Conservation (phyloP, 208 protist genomes). For the Leishmania martiniquensis region DNA sequence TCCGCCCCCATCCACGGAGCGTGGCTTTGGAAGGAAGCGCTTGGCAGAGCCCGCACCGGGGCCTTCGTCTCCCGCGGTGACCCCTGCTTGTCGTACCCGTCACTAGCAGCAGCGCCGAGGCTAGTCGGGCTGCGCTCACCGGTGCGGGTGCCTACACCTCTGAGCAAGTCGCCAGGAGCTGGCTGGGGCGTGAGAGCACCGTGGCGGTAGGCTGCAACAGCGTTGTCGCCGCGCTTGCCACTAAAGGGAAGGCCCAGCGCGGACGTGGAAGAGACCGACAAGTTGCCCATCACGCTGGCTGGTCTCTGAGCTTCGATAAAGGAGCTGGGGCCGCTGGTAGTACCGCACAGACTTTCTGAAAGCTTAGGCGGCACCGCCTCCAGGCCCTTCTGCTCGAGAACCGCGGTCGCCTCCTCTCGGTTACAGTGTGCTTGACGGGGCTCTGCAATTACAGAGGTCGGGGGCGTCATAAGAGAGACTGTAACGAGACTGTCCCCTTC, state of each 20-base stretch:
- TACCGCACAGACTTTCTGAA: not conserved
- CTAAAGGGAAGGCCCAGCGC: not conserved
- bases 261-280: not conserved
- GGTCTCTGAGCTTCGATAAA: not conserved
- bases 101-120: not conserved
- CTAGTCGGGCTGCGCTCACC: not conserved
- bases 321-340: not conserved
- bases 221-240: not conserved
- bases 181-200: not conserved
- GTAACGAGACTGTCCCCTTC: conserved; percentile 17
- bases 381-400: not conserved
- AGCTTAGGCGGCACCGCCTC: not conserved
- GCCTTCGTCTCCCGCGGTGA: not conserved
- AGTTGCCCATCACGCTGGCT: not conserved
- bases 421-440: not conserved
- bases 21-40: not conserved
- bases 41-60: not conserved
- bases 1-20: not conserved
- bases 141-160: not conserved
- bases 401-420: not conserved
- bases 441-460: not conserved
- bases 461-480: conserved; percentile 27
- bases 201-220: not conserved
- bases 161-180: not conserved
- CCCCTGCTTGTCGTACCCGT: not conserved